phyloP scores from a whole-genome alignment of 73 alveolate species.

The Tetrahymena borealis region DNA sequence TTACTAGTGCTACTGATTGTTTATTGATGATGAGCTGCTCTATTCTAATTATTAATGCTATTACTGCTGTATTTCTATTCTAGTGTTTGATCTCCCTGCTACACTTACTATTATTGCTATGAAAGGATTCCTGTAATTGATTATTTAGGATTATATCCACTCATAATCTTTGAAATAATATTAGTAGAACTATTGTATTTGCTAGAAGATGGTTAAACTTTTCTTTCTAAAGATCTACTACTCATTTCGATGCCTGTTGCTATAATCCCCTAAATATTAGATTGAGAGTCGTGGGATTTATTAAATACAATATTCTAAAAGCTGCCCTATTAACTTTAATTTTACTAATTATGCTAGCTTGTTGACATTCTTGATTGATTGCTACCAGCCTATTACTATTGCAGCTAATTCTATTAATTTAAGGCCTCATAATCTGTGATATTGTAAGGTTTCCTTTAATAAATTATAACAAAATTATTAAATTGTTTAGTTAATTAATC shows the following conservation, averaged over 20 bases:
- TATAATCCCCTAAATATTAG: not conserved
- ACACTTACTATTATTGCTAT: not conserved
- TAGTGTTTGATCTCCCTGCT: not conserved
- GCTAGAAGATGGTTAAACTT: not conserved
- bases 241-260: not conserved
- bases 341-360: not conserved
- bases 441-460: not conserved
- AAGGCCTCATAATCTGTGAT: not conserved
- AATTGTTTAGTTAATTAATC: not conserved
- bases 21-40: not conserved
- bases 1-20: not conserved
- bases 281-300: not conserved
- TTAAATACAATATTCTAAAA: not conserved
- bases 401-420: not conserved
- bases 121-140: not conserved
- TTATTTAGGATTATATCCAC: not conserved
- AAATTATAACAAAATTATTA: not conserved
- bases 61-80: not conserved
- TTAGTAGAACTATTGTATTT: not conserved
- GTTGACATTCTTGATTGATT: not conserved
- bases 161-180: not conserved
- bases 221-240: not conserved
- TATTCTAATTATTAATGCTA: not conserved
- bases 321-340: not conserved
- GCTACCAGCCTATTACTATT: not conserved